These are phyloP conservation scores for Candida nemodendra DNA, from an alignment of 805 yeast genomes.

Conservation along the genomic window DNA sequence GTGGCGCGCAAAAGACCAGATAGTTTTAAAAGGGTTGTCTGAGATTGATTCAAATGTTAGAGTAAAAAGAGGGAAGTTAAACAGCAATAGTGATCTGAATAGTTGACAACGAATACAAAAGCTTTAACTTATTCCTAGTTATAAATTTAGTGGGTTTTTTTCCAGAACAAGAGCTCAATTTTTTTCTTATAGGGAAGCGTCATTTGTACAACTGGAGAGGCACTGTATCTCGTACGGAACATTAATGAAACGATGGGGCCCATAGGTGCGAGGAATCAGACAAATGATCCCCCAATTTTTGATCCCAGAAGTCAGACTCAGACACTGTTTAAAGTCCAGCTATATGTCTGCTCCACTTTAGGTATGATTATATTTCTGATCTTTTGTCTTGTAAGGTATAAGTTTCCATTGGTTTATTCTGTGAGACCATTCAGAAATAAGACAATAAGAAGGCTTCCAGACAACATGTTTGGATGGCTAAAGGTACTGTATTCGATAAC, in stretches of 20 bases:
- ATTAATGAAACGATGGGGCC: background rate
- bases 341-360: conserved; percentile 45
- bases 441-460: conserved; percentile 45
- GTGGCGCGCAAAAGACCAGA: no score
- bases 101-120: no score
- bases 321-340: conserved; percentile 57
- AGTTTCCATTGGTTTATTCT: conserved; percentile 58
- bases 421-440: conserved; percentile 49
- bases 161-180: no score
- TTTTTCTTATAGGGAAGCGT: no score
- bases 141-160: no score
- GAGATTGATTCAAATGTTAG: no score
- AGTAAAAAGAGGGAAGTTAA: no score
- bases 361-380: conserved; percentile 46
- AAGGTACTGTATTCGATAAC: conserved; percentile 43
- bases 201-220: no score
- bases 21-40: no score
- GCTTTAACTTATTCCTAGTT: no score
- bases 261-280: conserved; percentile 3
- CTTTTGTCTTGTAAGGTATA: conserved; percentile 50
- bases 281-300: conserved; percentile 38
- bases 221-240: conserved; percentile 1
- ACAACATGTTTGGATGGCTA: conserved; percentile 53
- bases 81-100: no score
- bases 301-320: conserved; percentile 45